Evolutionary conservation across 768 basidiomycete species (phyloP).

Genomic region (Lentinula detonsa): DNA sequence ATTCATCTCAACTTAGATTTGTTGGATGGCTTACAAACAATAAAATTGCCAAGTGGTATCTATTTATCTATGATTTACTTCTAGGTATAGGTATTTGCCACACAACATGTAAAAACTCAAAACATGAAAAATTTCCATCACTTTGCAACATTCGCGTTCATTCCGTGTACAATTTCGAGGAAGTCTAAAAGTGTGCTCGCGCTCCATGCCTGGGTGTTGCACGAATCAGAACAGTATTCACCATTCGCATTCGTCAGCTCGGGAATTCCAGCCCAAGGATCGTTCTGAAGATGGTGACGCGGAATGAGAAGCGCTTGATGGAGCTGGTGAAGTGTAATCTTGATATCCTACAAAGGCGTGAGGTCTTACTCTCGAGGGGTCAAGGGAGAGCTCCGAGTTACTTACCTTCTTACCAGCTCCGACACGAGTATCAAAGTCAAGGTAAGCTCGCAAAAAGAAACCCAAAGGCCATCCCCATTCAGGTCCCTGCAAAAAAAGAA

Average conservation of each 20-base stretch:
- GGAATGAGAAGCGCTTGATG: slow-evolving; percentile 66
- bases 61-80: not conserved
- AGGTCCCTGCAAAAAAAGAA: slow-evolving; percentile 52
- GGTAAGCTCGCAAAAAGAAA: slow-evolving; percentile 91
- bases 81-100: not conserved
- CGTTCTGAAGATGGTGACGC: slow-evolving; percentile 67
- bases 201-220: slow-evolving; percentile 95
- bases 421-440: slow-evolving; percentile 73
- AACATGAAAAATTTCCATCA: not conserved
- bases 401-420: slow-evolving; percentile 67
- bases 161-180: slow-evolving; percentile 63
- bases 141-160: not conserved
- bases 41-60: not conserved
- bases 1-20: no score
- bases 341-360: slow-evolving; percentile 43
- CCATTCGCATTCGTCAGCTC: slow-evolving; percentile 90
- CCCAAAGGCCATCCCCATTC: slow-evolving; percentile 96
- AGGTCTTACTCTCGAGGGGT: slow-evolving; percentile 1
- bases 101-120: not conserved
- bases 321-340: slow-evolving; percentile 73
- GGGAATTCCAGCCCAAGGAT: slow-evolving; percentile 91
- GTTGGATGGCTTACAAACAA: no score
- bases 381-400: slow-evolving; percentile 6
- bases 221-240: slow-evolving; percentile 78
- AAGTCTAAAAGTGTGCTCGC: slow-evolving; percentile 90